Evolutionary conservation across 257 asterid species (phyloP), one percentile per base, ranked within the genome.

Genomic region (Scutellaria barbata): DNA sequence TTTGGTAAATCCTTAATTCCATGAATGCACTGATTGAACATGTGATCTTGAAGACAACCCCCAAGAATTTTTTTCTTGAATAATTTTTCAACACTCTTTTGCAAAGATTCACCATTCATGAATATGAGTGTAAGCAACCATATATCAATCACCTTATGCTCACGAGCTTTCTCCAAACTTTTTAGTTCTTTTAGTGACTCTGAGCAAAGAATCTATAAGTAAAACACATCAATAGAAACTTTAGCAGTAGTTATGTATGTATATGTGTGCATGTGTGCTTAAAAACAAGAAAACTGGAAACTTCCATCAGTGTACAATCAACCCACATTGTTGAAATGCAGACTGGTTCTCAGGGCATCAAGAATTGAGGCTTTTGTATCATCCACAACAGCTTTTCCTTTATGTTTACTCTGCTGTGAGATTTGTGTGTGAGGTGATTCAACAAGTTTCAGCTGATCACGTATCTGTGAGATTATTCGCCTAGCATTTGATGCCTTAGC

Each of bases 101-200:
- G 96, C 89, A 89, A 74, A 52, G 92, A 63, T 56, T 89, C 91
- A 45, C 69, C 74, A 63, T 81, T 91, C 88, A 83, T 85, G 84
- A 81, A 82, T 69, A 89, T 62, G 73, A 91, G 85, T 0, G 60
- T 74, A 20, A 89, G 87, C 65, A 91, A 85, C 97, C 96, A 91
- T 77, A 91, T 83, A 80, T 91, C 97, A 35, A 91, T 83, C 72
- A 86, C 86, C 80, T 87, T 89, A 81, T 91, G 95, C 72, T 89
- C 83, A 20, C 77, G 85, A 61, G 85, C 83, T 74, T 86, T 85
- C 77, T 87, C 90, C 66, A 85, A 76, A 85, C 83, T 78, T 83
- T 86, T 87, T 78, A 89, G 75, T 81, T 89, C 97, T 76, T 89
- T 91, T 57, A 91, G 79, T 72, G 84, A 83, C 85, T 89, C 97